A percentile compares a stretch with the other conserved stretches of the same genome.
Evolutionary conservation across 164 flowering plant species (phyloP).

Genomic region (Sedum album): DNA sequence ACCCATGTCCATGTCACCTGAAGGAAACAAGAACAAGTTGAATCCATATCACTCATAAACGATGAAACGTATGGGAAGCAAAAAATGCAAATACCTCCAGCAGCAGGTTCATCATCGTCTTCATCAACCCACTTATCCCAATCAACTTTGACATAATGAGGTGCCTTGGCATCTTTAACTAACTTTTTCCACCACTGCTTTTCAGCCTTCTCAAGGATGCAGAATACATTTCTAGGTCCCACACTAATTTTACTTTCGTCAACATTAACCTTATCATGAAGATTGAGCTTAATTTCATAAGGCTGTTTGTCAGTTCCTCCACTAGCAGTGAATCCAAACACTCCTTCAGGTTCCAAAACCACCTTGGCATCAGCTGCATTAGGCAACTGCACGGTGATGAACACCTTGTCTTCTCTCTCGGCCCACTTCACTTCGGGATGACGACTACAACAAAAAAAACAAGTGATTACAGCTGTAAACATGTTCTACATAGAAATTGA

Average conservation of each 20-base stretch:
- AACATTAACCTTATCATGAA: slow-evolving; percentile 73
- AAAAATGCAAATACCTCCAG: slow-evolving; percentile 16
- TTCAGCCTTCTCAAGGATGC: slow-evolving; percentile 78
- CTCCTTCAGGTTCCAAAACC: slow-evolving; percentile 81
- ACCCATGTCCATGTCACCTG: slow-evolving; percentile 53
- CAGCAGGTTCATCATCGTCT: slow-evolving; percentile 52
- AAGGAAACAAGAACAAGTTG: slow-evolving; percentile 15
- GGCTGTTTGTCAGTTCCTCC: slow-evolving; percentile 51
- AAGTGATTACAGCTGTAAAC: no score
- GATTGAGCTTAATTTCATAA: slow-evolving; percentile 74
- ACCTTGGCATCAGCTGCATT: slow-evolving; percentile 73
- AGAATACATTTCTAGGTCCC: slow-evolving; percentile 64
- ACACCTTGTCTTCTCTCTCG: slow-evolving; percentile 67
- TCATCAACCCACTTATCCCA: slow-evolving; percentile 99
- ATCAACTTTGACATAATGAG: slow-evolving; percentile 77
- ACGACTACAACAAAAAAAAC: slow-evolving; percentile 39
- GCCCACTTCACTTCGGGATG: slow-evolving; percentile 98
- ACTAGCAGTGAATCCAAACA: slow-evolving; percentile 59
- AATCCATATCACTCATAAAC: background rate
- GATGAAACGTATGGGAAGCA: background rate
- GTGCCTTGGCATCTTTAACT: slow-evolving; percentile 56
- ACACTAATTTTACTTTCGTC: slow-evolving; percentile 79
- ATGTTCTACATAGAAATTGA: no score
- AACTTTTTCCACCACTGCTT: slow-evolving; percentile 84
- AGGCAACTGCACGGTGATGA: slow-evolving; percentile 57